These are phyloP conservation scores for Citrus mangshanensis DNA, from an alignment of 345 rosid species.

Conservation along the genomic window DNA sequence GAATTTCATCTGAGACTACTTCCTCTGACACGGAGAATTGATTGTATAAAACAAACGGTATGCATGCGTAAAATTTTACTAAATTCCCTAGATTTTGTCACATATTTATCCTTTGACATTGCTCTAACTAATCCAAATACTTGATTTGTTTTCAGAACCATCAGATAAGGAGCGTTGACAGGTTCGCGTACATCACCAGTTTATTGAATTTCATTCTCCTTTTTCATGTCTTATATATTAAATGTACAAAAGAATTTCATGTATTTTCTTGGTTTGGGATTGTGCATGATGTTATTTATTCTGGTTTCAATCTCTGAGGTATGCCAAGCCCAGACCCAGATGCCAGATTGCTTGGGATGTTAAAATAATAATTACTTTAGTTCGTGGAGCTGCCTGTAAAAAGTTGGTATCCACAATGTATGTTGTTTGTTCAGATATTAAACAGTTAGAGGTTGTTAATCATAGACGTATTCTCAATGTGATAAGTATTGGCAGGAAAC, in stretches of 20 bases:
- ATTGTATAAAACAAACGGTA: too few relatives aligned
- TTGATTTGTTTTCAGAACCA: neutral
- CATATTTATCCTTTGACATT: too few relatives aligned
- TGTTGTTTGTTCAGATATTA: neutral
- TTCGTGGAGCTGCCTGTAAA: neutral
- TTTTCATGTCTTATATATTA: neutral
- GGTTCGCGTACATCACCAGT: neutral
- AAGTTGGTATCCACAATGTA: too few relatives aligned
- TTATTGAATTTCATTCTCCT: neutral
- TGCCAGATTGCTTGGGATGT: neutral
- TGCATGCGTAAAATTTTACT: too few relatives aligned
- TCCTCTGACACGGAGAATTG: too few relatives aligned
- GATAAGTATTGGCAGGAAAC: neutral
- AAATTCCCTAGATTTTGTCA: too few relatives aligned
- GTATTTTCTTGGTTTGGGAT: neutral
- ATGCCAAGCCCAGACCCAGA: neutral
- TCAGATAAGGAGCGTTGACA: neutral
- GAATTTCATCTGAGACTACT: too few relatives aligned
- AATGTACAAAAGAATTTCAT: neutral
- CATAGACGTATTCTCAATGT: neutral
- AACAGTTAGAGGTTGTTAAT: neutral
- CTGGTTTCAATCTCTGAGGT: neutral
- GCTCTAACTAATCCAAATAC: neutral
- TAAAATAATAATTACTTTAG: neutral
- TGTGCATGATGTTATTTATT: neutral